These are phyloP conservation scores for Zalaria sp. DNA, from an alignment of 2,329 filamentous ascomycete species.

Conservation along the genomic window DNA sequence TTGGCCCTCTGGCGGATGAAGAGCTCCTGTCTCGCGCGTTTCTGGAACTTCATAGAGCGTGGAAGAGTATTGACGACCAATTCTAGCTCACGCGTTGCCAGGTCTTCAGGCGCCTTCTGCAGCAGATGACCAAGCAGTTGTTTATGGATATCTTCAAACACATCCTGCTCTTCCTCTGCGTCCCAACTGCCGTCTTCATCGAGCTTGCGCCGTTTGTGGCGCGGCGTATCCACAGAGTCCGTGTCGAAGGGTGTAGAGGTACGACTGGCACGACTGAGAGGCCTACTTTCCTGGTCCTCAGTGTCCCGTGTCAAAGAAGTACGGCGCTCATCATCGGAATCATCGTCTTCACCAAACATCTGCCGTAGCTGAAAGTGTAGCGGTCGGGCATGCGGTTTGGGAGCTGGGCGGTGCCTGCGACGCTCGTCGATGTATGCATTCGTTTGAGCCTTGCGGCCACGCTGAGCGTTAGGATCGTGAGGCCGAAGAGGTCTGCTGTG, in stretches of 20 bases:
- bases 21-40: slow-evolving; percentile 55
- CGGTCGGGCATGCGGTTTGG: slow-evolving; percentile 52
- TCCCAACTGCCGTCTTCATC: slow-evolving; percentile 20
- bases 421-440: slow-evolving; percentile 44
- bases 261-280: slow-evolving; percentile 54
- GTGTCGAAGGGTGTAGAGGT: slow-evolving; percentile 38
- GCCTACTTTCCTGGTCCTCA: slow-evolving; percentile 72
- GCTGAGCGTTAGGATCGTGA: slow-evolving; percentile 27
- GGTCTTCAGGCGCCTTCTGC: slow-evolving; percentile 53
- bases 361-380: slow-evolving; percentile 68
- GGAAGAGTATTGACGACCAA: slow-evolving; percentile 37
- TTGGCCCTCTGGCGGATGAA: slow-evolving; percentile 66
- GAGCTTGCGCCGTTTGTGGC: slow-evolving; percentile 29
- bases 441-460: slow-evolving; percentile 21
- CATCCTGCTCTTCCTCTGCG: slow-evolving; percentile 34
- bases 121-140: slow-evolving; percentile 34
- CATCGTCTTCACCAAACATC: slow-evolving; percentile 58
- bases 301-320: slow-evolving; percentile 60
- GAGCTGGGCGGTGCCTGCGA: slow-evolving; percentile 39
- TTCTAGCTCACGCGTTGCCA: slow-evolving; percentile 50
- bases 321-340: slow-evolving; percentile 64
- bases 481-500: slow-evolving; percentile 27
- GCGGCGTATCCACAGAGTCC: slow-evolving; percentile 27
- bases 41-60: slow-evolving; percentile 52
- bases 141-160: slow-evolving; percentile 31